A percentile compares a stretch with the other conserved stretches of the same genome.
Evolutionary conservation across 176 grass and related monocot species (phyloP).

Genomic region (Juncus inflexus): DNA sequence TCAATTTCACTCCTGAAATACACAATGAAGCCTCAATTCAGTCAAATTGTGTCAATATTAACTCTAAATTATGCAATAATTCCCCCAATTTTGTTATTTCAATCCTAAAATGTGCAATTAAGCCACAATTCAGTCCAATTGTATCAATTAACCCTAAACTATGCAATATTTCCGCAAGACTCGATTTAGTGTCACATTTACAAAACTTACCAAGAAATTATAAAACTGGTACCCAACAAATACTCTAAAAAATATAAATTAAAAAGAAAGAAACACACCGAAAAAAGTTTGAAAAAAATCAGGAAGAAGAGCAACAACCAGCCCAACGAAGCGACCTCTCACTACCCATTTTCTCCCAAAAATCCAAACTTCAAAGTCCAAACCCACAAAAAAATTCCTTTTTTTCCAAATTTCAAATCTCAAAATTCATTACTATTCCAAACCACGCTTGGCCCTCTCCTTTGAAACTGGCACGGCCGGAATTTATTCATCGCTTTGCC

Average conservation of each 20-base stretch:
- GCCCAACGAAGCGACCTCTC: neutral
- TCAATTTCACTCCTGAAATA: too few species aligned
- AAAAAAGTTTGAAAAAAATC: neutral
- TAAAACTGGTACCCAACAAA: neutral
- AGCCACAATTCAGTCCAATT: neutral
- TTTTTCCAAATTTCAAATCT: neutral
- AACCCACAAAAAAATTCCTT: too few species aligned
- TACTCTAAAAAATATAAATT: neutral
- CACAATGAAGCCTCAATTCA: neutral
- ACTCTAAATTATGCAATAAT: neutral
- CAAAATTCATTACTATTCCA: slow-evolving; percentile 50
- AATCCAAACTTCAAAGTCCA: neutral
- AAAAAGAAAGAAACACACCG: slow-evolving; percentile 7
- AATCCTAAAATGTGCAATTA: neutral
- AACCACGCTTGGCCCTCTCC: slow-evolving; percentile 48
- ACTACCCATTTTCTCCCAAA: neutral
- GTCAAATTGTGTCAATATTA: neutral
- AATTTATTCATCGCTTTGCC: slow-evolving; percentile 61
- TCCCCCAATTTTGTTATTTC: neutral
- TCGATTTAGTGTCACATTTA: neutral
- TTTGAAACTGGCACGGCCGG: slow-evolving; percentile 44
- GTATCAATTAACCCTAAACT: neutral
- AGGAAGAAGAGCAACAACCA: slow-evolving; percentile 1
- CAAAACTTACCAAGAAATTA: neutral
- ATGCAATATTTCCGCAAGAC: neutral